Base-by-base conservation (phyloP, 805 yeast genomes). In the Diddensiella transvaalensis region DNA sequence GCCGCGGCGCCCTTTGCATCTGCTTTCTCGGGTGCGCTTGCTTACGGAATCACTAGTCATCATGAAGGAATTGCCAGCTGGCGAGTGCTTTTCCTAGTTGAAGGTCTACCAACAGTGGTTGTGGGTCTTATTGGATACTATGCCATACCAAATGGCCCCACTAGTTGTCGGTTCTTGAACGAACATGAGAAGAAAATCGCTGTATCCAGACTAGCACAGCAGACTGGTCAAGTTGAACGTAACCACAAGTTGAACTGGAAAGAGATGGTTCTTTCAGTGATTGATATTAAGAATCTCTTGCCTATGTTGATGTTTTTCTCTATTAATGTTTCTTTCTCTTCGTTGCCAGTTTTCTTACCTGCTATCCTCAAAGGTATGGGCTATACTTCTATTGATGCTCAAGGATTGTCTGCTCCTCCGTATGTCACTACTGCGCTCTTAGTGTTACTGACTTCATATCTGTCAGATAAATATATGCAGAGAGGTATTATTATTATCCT, bases 21-120 rank as follows among this genome's bases (percentile, higher is more conserved):
- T 0, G 83, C 77, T 74, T 53, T 67, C 80, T 35, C 83, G 78
- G 58, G 79, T 80, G 24, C 78, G 77, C 21, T 72, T 78, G 44
- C 74, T 67, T 53, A 61, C 69, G 39, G 60, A 62, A 35, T 60
- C 80, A 38, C 56, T 40, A 23, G 46, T 41, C 21, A 13, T n/a
- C 6, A 50, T 35, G n/a, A 49, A 4, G 75, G 76, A 42, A 62
- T 67, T 13, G 59, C 63, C 6, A 70, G 73, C 3, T 76, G 72
- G 65, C 68, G 72, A 51, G 69, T 75, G 71, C 63, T 75, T 66
- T 75, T 75, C 55, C 66, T 75, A 3, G 59, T 74, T 40, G 78
- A 74, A 54, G 77, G 74, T 1, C 60, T 71, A 58, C 53, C 68
- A 59, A 62, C 76, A 21, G 55, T 74, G 63, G 65, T 79, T 59